Evolutionary conservation across 2,329 filamentous ascomycete species (phyloP), one percentile per base, ranked within the genome.

Genomic region (Fusarium circinatum): DNA sequence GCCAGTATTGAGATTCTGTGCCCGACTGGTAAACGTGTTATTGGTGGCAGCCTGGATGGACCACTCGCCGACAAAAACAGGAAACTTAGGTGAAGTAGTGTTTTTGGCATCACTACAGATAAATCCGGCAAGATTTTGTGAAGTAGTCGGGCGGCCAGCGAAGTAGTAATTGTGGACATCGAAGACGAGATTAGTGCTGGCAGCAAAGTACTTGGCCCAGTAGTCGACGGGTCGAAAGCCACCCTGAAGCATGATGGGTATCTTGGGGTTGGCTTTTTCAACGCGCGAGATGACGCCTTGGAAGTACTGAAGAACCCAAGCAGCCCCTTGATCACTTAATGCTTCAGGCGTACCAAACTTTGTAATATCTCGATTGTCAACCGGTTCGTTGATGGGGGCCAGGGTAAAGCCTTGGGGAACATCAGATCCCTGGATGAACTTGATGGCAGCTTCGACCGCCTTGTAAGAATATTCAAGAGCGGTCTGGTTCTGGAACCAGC

Each of bases 121-220:
- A 3, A 47, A 28, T 1, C 8, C 24, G 4, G 13, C 13, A 0
- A 47, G 24, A 15, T 28, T 47, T 3, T 22, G 18, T 0, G 24
- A 47, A 0, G 24, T 47, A 28, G 44, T 47, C 4, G 44, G 24
- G 13, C 44, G 44, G 6, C 26, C 18, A 1, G 24, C 26, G 13
- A 47, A 47, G 13, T 47, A 47, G 6, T 47, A 47, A 18, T 47
- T 28, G 9, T 47, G 26, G 4, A 28, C 24, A 22, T 47, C 44
- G 11, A 47, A 47, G 24, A 47, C 18, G 6, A 47, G 4, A 22
- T 28, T 47, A 28, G 24, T 28, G 13, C 26, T 47, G 13, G 24
- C 18, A 47, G 24, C 4, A 5, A 47, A 47, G 13, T 8, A 28
- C 24, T 47, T 28, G 44, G 24, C 44, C 44, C 44, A 47, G 9